Evolutionary conservation across 1,284 basidiomycete species (phyloP).

Genomic region (Xerocomus amazonicus): DNA sequence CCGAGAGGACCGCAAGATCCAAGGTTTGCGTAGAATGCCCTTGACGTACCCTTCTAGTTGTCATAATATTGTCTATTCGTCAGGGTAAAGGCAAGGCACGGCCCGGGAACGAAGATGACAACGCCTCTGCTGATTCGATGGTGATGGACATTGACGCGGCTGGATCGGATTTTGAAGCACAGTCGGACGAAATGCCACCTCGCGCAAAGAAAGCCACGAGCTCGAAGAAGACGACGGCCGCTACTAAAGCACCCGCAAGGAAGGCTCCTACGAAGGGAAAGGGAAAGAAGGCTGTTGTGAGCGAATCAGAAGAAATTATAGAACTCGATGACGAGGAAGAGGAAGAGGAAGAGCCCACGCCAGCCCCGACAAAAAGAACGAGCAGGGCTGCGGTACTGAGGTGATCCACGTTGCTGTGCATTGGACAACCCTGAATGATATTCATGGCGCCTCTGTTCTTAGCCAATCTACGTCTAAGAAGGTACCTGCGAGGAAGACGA

Average conservation of each 20-base stretch:
- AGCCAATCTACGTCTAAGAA: slow-evolving; percentile 24
- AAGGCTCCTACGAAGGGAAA: slow-evolving; percentile 43
- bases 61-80: slow-evolving; percentile 1
- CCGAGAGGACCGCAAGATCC: slow-evolving; percentile 35
- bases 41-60: neutral
- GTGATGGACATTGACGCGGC: slow-evolving; percentile 56
- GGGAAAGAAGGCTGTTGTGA: slow-evolving; percentile 34
- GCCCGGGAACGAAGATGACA: slow-evolving; percentile 46
- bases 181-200: slow-evolving; percentile 42
- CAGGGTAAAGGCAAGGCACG: slow-evolving; percentile 52
- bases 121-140: slow-evolving; percentile 78
- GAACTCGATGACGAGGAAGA: slow-evolving; percentile 53
- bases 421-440: neutral
- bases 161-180: slow-evolving; percentile 44
- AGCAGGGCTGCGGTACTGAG: slow-evolving; percentile 63
- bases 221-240: slow-evolving; percentile 33
- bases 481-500: slow-evolving; percentile 54
- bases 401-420: slow-evolving; percentile 34
- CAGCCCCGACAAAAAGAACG: slow-evolving; percentile 50
- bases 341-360: slow-evolving; percentile 46
- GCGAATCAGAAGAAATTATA: slow-evolving; percentile 53
- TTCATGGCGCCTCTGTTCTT: neutral
- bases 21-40: slow-evolving; percentile 35
- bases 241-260: slow-evolving; percentile 37
- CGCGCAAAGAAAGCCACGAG: slow-evolving; percentile 47